Evolutionary conservation across 2,329 filamentous ascomycete genomes (phyloP).

Genomic region (Ascochyta koolunga): DNA sequence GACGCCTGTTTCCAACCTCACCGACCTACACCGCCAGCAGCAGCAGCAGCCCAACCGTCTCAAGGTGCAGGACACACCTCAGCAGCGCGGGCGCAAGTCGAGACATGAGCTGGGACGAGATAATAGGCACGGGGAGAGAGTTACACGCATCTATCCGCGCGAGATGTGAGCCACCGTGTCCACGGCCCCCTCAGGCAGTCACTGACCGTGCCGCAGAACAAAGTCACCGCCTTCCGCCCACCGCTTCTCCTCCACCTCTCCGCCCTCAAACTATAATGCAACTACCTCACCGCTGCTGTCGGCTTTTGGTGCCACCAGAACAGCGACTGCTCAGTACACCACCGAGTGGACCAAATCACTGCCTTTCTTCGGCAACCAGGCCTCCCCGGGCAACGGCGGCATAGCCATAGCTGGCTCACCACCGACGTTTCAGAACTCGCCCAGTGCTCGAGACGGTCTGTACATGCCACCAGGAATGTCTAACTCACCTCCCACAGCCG

Average conservation of each 20-base stretch:
- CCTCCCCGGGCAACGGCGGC: constrained; percentile 45
- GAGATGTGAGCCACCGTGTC: constrained; percentile 44
- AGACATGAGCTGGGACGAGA: constrained; percentile 51
- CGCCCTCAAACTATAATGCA: constrained; percentile 43
- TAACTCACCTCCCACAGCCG: constrained; percentile 41
- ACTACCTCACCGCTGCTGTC: constrained; percentile 48
- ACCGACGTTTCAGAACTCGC: constrained; percentile 47
- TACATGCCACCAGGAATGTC: constrained; percentile 50
- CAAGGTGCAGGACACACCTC: constrained; percentile 43
- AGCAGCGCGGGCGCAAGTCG: constrained; percentile 45
- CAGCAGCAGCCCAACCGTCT: constrained; percentile 45
- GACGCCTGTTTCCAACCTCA: constrained; percentile 43
- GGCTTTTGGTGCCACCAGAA: constrained; percentile 47
- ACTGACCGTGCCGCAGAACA: constrained; percentile 36
- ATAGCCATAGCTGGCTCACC: constrained; percentile 55
- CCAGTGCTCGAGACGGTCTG: constrained; percentile 36
- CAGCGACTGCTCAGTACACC: constrained; percentile 46
- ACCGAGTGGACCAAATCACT: constrained; percentile 56
- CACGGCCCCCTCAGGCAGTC: constrained; percentile 1
- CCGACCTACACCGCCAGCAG: constrained; percentile 45
- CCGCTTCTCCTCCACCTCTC: constrained; percentile 45
- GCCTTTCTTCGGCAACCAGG: constrained; percentile 51
- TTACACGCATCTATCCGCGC: constrained; percentile 49
- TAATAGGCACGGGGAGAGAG: constrained; percentile 42
- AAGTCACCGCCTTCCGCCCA: constrained; percentile 45